Percentiles rank a stretch among this genome's conserved stretches.
Evolutionary conservation across 176 grass and related monocot genomes (phyloP).

Genomic region (Luzula sylvatica): DNA sequence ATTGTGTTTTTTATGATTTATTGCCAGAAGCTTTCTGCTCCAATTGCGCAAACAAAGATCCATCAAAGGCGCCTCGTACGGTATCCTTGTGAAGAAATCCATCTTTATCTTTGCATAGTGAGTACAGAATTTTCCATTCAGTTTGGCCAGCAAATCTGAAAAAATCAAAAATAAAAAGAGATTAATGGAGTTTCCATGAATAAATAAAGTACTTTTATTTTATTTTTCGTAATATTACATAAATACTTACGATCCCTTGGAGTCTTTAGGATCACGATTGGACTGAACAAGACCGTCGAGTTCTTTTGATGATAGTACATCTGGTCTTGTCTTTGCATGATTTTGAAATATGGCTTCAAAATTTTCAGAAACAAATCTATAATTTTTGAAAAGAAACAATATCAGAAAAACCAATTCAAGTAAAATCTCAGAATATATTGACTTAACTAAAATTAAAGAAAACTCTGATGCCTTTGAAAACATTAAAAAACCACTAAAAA

Average conservation of each 20-base stretch:
- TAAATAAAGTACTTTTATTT: not conserved
- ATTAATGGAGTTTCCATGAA: not conserved
- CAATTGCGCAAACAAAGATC: conserved; percentile 40
- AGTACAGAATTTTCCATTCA: conserved; percentile 44
- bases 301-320: conserved; percentile 40
- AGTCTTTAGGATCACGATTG: conserved; percentile 37
- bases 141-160: conserved; percentile 9
- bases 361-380: conserved; percentile 34
- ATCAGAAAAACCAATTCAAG: conserved; percentile 6
- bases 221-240: not conserved
- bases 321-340: conserved; percentile 34
- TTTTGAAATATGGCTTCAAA: conserved; percentile 67
- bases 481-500: too few relatives aligned
- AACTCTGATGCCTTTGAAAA: too few relatives aligned
- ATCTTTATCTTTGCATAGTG: conserved; percentile 37
- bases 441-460: not conserved
- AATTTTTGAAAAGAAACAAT: not conserved
- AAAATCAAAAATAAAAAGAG: not conserved
- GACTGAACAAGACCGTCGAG: conserved; percentile 39
- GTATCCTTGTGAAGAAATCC: conserved; percentile 54
- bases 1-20: conserved; percentile 8
- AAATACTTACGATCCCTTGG: conserved; percentile 30
- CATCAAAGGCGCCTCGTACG: conserved; percentile 41
- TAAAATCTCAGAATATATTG: not conserved
- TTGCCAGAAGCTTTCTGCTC: conserved; percentile 20